These are phyloP conservation scores for Caryopteris hybrid DNA, from an alignment of 305 asterid species.

Conservation along the genomic window DNA sequence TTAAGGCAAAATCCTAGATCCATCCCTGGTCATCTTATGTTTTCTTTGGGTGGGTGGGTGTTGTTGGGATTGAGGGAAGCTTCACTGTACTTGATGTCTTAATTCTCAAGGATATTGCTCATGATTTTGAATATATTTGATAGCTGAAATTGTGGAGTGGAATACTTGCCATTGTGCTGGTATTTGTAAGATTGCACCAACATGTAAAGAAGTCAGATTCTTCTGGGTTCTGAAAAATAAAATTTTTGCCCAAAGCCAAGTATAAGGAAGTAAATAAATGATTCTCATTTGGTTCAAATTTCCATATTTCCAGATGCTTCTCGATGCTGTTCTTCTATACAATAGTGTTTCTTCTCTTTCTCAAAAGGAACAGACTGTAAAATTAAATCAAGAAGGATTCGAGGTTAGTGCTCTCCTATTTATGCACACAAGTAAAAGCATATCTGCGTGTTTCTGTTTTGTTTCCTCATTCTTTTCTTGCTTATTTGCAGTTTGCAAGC, in stretches of 20 bases:
- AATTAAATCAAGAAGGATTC: conserved; percentile 65
- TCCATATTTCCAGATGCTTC: conserved; percentile 57
- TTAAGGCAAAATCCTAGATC: too few relatives aligned
- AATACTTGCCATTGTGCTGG: not conserved
- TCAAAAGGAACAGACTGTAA: conserved; percentile 64
- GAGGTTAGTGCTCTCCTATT: conserved; percentile 45
- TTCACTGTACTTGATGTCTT: not conserved
- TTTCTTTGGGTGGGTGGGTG: not conserved
- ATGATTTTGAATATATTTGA: not conserved
- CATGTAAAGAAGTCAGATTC: not conserved
- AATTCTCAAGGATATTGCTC: not conserved
- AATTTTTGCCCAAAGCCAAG: not conserved
- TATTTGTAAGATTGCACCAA: not conserved
- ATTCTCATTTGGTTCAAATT: not conserved
- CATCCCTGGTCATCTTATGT: too few relatives aligned
- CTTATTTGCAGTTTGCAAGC: conserved; percentile 7
- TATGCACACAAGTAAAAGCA: not conserved
- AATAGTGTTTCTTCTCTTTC: conserved; percentile 60
- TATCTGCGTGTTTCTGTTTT: not conserved
- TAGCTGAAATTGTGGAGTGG: not conserved
- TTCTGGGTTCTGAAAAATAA: not conserved
- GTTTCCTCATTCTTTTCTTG: not conserved
- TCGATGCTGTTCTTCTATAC: conserved; percentile 65
- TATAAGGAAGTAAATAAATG: not conserved
- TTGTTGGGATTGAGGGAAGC: not conserved